phyloP scores from a whole-genome alignment of 305 asterid genomes.

The Fraxinus greggii region DNA sequence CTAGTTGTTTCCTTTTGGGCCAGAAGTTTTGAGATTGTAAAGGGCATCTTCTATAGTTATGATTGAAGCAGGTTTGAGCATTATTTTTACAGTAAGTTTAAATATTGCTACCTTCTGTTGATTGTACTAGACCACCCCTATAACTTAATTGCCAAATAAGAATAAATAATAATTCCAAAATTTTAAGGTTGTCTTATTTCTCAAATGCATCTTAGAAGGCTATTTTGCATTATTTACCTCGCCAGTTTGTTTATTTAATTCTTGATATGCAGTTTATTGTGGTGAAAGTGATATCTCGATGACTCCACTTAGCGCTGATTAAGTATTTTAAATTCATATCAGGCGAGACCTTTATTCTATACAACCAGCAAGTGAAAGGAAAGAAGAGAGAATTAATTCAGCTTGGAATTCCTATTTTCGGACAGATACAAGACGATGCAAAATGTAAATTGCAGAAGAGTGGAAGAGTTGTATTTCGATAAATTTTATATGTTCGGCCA shows the following conservation, averaged over 20 bases:
- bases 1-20: slow-evolving; percentile 72
- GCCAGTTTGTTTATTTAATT: background rate
- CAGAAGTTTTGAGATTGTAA: slow-evolving; percentile 57
- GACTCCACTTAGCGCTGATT: slow-evolving; percentile 15
- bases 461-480: slow-evolving; percentile 15
- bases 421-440: slow-evolving; percentile 59
- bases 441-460: slow-evolving; percentile 49
- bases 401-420: slow-evolving; percentile 85
- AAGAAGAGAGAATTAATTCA: slow-evolving; percentile 95
- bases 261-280: background rate
- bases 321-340: slow-evolving; percentile 17
- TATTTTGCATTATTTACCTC: background rate
- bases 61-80: slow-evolving; percentile 28
- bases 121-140: slow-evolving; percentile 14
- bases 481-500: background rate
- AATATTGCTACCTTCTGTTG: slow-evolving; percentile 19
- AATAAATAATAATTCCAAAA: background rate
- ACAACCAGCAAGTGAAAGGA: slow-evolving; percentile 84
- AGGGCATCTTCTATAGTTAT: background rate
- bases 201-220: slow-evolving; percentile 1
- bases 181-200: background rate
- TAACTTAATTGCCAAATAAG: slow-evolving; percentile 10
- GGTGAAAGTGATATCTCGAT: background rate
- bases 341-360: slow-evolving; percentile 89
- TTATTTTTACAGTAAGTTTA: slow-evolving; percentile 32